Percentiles rank a stretch among this genome's conserved stretches.
Evolutionary conservation across 2,329 filamentous ascomycete species (phyloP).

Genomic region (Sclerotinia trifoliorum): DNA sequence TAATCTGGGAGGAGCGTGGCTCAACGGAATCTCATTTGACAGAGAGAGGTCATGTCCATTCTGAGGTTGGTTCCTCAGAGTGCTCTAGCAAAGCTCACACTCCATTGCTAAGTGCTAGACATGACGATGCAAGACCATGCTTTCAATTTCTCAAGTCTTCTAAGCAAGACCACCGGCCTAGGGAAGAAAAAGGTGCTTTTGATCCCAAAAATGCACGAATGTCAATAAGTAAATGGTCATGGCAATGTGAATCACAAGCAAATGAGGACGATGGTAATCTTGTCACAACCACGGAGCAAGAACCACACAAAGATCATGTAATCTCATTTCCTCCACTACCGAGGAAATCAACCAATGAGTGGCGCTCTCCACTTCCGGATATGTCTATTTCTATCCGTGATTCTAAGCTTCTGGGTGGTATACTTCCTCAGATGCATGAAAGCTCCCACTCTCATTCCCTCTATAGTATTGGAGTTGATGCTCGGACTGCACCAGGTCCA

Average conservation of each 20-base stretch:
- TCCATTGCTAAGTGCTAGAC: neutral
- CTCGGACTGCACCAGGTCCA: conserved; percentile 8
- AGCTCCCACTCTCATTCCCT: conserved; percentile 24
- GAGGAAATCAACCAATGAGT: conserved; percentile 34
- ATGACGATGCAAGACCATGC: neutral
- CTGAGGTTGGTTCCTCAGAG: neutral
- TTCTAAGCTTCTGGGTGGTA: neutral
- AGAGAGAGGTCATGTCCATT: conserved; percentile 21
- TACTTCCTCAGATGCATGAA: neutral
- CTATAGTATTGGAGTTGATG: conserved; percentile 33
- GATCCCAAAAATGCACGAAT: conserved; percentile 30
- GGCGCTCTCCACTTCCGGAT: conserved; percentile 35
- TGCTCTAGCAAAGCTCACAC: conserved; percentile 2
- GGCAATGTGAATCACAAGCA: conserved; percentile 21
- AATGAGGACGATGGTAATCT: conserved; percentile 14
- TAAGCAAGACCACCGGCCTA: neutral
- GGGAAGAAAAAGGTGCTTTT: conserved; percentile 26
- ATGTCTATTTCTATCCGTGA: conserved; percentile 23
- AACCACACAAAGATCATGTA: conserved; percentile 26
- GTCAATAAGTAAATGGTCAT: conserved; percentile 33
- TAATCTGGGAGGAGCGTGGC: conserved; percentile 32
- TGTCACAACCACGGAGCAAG: neutral
- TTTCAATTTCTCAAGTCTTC: neutral
- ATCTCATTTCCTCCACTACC: conserved; percentile 35
- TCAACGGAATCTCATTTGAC: conserved; percentile 21